phyloP scores from a whole-genome alignment of 352 stramenopile species.

The Phytophthora sojae region DNA sequence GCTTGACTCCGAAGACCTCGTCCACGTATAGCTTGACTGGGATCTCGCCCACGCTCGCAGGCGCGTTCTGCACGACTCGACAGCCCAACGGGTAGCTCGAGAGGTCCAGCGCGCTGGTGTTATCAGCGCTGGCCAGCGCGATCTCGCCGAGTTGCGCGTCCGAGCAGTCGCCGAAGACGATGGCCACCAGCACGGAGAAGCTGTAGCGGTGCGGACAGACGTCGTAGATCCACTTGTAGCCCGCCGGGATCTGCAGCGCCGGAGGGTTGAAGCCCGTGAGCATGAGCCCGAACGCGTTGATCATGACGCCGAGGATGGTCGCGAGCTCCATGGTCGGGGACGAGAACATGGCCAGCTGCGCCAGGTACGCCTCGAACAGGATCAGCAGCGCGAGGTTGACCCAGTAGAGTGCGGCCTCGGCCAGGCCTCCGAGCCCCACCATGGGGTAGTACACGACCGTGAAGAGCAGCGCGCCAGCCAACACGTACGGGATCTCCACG shows the following conservation, averaged over 20 bases:
- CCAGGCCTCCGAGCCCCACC: conserved; percentile 47
- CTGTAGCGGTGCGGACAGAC: conserved; percentile 40
- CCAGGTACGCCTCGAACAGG: conserved; percentile 38
- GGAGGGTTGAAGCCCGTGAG: conserved; percentile 53
- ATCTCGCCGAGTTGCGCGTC: conserved; percentile 24
- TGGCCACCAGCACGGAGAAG: conserved; percentile 31
- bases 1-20: conserved; percentile 39
- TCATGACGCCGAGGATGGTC: conserved; percentile 25
- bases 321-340: conserved; percentile 35
- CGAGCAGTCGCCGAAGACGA: conserved; percentile 45
- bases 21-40: conserved; percentile 39
- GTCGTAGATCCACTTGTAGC: conserved; percentile 49
- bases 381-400: conserved; percentile 32
- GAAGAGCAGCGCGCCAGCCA: not conserved
- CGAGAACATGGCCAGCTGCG: conserved; percentile 34
- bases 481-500: conserved; percentile 11
- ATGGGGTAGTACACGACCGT: conserved; percentile 30
- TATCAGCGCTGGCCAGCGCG: not conserved
- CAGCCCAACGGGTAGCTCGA: conserved; percentile 31
- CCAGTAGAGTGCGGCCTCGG: conserved; percentile 33
- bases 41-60: conserved; percentile 18
- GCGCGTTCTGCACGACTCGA: conserved; percentile 30
- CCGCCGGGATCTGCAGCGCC: conserved; percentile 32
- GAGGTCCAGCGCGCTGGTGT: not conserved
- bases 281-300: conserved; percentile 39